Conservation (phyloP, 2,329 filamentous ascomycete species). For the Chaetomium sp. region DNA sequence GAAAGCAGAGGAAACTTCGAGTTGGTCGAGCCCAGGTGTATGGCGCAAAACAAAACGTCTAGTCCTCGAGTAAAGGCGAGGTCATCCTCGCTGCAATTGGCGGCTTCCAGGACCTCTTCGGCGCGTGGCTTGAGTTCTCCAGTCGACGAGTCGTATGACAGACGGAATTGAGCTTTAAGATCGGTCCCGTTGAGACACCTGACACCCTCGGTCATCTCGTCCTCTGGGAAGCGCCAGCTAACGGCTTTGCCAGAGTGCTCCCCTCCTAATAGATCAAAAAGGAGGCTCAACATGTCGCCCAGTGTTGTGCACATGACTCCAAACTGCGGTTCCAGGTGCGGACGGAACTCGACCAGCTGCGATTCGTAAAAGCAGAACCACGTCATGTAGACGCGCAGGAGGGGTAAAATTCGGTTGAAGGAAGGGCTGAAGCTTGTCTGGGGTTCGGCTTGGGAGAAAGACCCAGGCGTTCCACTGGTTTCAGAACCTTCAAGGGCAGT, state of each 20-base stretch:
- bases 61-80: conserved; percentile 39
- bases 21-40: conserved; percentile 39
- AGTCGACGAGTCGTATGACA: conserved; percentile 28
- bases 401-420: conserved; percentile 41
- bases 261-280: conserved; percentile 40
- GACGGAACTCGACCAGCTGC: conserved; percentile 41
- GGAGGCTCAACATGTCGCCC: conserved; percentile 40
- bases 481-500: conserved; percentile 29
- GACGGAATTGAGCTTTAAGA: conserved; percentile 36
- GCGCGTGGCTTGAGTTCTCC: conserved; percentile 23
- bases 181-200: conserved; percentile 34
- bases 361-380: conserved; percentile 45
- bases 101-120: conserved; percentile 18
- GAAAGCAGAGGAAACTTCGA: conserved; percentile 33
- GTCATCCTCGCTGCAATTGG: conserved; percentile 16
- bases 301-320: conserved; percentile 42
- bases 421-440: conserved; percentile 31
- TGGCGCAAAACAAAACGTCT: conserved; percentile 43
- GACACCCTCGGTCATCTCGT: conserved; percentile 41
- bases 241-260: conserved; percentile 33
- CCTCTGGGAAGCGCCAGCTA: conserved; percentile 47
- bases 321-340: conserved; percentile 39
- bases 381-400: conserved; percentile 47
- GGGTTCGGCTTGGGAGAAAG: conserved; percentile 9
- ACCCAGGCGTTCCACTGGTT: neutral